phyloP scores from a whole-genome alignment of 768 basidiomycete species.

The Pulveroboletus sp. region DNA sequence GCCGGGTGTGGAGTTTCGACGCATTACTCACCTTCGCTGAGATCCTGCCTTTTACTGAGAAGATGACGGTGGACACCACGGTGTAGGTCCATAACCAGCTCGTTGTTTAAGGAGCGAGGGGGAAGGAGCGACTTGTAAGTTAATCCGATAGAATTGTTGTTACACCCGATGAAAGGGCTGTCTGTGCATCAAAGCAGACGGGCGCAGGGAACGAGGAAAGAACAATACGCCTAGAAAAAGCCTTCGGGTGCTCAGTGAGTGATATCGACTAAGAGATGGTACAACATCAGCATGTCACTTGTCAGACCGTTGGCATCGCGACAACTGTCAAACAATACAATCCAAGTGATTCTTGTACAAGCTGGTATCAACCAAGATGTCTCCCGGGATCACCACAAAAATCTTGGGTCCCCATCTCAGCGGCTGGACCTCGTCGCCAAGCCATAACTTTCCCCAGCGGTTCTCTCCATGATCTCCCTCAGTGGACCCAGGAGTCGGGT shows the following conservation, averaged over 20 bases:
- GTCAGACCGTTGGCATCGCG: conserved; percentile 36
- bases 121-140: conserved; percentile 22
- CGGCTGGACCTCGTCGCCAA: conserved; percentile 32
- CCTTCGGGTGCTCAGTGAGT: too few species aligned
- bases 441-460: conserved; percentile 74
- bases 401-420: conserved; percentile 13
- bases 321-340: conserved; percentile 12
- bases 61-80: conserved; percentile 16
- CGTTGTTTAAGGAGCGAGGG: conserved; percentile 15
- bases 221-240: too few species aligned
- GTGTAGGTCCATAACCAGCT: conserved; percentile 19
- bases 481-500: conserved; percentile 90
- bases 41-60: conserved; percentile 26
- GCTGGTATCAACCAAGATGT: conserved; percentile 7
- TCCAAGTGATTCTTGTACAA: conserved; percentile 3
- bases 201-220: too few species aligned
- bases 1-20: not conserved
- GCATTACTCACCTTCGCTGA: conserved; percentile 26
- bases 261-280: too few species aligned
- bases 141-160: not conserved
- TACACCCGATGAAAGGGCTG: not conserved
- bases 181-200: conserved; percentile 9
- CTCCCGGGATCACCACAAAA: not conserved
- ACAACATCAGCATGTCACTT: too few species aligned
- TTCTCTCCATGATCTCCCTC: conserved; percentile 88